phyloP scores from a whole-genome alignment of 2,329 filamentous ascomycete genomes.

The Scopulariopsis brevicaulis region DNA sequence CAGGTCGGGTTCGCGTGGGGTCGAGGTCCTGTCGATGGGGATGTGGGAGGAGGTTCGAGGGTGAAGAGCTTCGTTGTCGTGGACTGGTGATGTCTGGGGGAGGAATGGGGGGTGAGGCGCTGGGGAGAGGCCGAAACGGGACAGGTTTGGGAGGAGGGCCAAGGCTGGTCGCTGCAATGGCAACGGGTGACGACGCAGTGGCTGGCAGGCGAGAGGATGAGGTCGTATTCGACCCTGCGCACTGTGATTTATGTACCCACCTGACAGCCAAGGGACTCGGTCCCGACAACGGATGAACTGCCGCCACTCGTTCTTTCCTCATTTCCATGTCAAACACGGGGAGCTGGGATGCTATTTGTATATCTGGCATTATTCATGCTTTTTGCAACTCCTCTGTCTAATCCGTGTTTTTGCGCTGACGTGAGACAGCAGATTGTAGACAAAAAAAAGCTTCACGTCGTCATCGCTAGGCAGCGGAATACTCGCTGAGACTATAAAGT shows the following conservation, averaged over 20 bases:
- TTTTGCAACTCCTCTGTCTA: not conserved
- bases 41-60: not conserved
- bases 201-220: not conserved
- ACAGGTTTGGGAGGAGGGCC: slow-evolving; percentile 1
- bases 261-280: not conserved
- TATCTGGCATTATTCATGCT: not conserved
- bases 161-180: not conserved
- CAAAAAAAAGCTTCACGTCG: not conserved
- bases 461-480: too few species aligned
- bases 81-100: not conserved
- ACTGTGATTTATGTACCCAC: not conserved
- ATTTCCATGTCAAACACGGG: too few species aligned
- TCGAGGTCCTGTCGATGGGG: not conserved
- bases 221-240: not conserved
- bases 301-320: too few species aligned
- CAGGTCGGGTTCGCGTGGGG: not conserved
- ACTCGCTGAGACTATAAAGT: too few species aligned
- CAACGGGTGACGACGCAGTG: not conserved
- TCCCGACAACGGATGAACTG: too few species aligned
- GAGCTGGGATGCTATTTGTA: too few species aligned
- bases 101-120: not conserved
- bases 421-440: not conserved
- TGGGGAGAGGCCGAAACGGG: slow-evolving; percentile 2
- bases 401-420: not conserved
- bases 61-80: not conserved